These are phyloP conservation scores for Aspergillus indologenus DNA, from an alignment of 495 filamentous ascomycete species.

Conservation along the genomic window DNA sequence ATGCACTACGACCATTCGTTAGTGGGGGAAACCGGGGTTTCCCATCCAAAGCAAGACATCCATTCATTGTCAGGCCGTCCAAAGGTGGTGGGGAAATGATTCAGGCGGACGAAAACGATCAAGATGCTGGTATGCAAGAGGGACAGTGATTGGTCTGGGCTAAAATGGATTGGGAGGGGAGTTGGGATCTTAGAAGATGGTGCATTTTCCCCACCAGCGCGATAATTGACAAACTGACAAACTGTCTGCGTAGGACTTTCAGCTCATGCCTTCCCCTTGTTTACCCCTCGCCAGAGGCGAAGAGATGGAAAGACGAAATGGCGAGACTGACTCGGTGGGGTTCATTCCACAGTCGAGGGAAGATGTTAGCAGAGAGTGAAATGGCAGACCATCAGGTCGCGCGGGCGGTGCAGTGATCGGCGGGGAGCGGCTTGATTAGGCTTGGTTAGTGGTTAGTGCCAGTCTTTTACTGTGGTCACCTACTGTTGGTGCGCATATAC, in stretches of 20 bases:
- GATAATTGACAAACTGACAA: background rate
- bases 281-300: background rate
- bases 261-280: background rate
- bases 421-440: background rate
- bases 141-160: conserved; percentile 1
- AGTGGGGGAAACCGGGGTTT: background rate
- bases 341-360: background rate
- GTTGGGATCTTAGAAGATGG: background rate
- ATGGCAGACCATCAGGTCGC: background rate
- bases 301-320: background rate
- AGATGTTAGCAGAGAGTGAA: background rate
- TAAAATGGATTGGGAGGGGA: background rate
- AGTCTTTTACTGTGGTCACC: no score
- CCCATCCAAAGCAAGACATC: background rate
- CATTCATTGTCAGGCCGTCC: background rate
- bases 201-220: background rate
- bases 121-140: conserved; percentile 1
- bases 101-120: background rate
- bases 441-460: background rate
- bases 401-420: conserved; percentile 3
- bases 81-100: background rate
- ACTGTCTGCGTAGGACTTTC: background rate
- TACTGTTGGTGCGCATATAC: no score
- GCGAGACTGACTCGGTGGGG: no score
- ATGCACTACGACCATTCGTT: background rate